These are phyloP conservation scores for Dactylellina haptotyla DNA, from an alignment of 2,329 filamentous ascomycete genomes.

Conservation along the genomic window DNA sequence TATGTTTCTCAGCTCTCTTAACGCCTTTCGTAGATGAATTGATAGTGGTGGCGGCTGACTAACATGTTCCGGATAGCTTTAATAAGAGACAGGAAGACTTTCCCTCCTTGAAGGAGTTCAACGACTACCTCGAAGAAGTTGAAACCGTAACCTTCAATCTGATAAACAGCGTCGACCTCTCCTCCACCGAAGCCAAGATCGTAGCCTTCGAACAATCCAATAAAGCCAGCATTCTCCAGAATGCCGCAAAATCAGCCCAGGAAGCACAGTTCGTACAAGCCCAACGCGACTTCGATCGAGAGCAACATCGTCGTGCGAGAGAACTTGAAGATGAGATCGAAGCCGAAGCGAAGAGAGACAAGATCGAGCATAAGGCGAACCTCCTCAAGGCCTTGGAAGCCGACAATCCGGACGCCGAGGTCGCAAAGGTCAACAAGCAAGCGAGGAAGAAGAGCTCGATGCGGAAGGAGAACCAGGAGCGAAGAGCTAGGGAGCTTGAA, in stretches of 20 bases:
- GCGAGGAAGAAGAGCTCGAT: constrained; percentile 58
- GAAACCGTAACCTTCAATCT: constrained; percentile 91
- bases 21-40: neutral
- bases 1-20: constrained; percentile 60
- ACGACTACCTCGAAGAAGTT: constrained; percentile 93
- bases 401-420: constrained; percentile 69
- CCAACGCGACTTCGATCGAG: constrained; percentile 71
- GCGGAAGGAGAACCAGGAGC: constrained; percentile 55
- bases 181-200: constrained; percentile 66
- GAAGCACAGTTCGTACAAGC: constrained; percentile 68
- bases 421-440: constrained; percentile 54
- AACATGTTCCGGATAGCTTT: constrained; percentile 69
- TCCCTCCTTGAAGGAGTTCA: constrained; percentile 81
- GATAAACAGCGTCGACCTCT: constrained; percentile 75
- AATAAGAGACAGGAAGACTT: constrained; percentile 94
- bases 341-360: constrained; percentile 73
- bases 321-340: constrained; percentile 52
- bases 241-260: constrained; percentile 66
- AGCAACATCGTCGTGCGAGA: constrained; percentile 69
- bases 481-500: constrained; percentile 52
- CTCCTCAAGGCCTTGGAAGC: constrained; percentile 76
- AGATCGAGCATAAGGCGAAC: constrained; percentile 72
- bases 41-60: neutral
- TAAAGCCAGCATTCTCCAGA: constrained; percentile 73
- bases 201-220: constrained; percentile 78